These are phyloP conservation scores for Blastobotrys parvus DNA, from an alignment of 805 yeast species.

Conservation along the genomic window DNA sequence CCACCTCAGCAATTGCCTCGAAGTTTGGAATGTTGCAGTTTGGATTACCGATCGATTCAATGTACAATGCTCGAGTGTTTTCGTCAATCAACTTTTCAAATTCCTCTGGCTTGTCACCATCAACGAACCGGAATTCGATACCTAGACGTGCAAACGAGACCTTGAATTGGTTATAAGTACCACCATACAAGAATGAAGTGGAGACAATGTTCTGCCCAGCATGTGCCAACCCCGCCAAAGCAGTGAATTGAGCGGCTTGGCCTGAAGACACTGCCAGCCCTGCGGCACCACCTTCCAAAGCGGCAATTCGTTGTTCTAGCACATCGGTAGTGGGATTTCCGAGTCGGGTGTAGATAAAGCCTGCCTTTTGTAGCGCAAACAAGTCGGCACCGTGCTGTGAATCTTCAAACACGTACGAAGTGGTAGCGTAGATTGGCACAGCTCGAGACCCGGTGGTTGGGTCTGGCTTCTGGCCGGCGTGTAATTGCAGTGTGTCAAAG, in stretches of 20 bases:
- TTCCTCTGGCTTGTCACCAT: slow-evolving; percentile 67
- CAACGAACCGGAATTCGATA: slow-evolving; percentile 74
- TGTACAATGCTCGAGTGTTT: slow-evolving; percentile 80
- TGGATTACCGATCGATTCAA: slow-evolving; percentile 92
- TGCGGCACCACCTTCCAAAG: slow-evolving; percentile 85
- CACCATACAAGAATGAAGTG: slow-evolving; percentile 85
- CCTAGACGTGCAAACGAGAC: slow-evolving; percentile 86
- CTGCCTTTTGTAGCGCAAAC: slow-evolving; percentile 76
- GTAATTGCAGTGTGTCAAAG: slow-evolving; percentile 87
- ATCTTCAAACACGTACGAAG: slow-evolving; percentile 80
- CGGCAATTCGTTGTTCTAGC: slow-evolving; percentile 86
- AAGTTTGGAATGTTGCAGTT: slow-evolving; percentile 89
- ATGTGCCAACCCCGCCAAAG: slow-evolving; percentile 75
- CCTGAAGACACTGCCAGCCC: slow-evolving; percentile 93
- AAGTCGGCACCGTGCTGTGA: slow-evolving; percentile 89
- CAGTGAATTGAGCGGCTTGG: slow-evolving; percentile 88
- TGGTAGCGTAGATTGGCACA: slow-evolving; percentile 86
- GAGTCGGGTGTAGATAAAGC: slow-evolving; percentile 82
- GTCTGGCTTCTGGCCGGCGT: slow-evolving; percentile 83
- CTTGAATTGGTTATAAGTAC: slow-evolving; percentile 92
- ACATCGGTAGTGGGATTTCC: slow-evolving; percentile 91
- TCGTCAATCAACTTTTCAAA: slow-evolving; percentile 69
- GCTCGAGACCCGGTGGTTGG: slow-evolving; percentile 69
- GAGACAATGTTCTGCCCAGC: slow-evolving; percentile 86
- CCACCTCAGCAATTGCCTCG: slow-evolving; percentile 61